Evolutionary conservation across 208 protist genomes (phyloP).

Genomic region (Naegleria lovaniensis): DNA sequence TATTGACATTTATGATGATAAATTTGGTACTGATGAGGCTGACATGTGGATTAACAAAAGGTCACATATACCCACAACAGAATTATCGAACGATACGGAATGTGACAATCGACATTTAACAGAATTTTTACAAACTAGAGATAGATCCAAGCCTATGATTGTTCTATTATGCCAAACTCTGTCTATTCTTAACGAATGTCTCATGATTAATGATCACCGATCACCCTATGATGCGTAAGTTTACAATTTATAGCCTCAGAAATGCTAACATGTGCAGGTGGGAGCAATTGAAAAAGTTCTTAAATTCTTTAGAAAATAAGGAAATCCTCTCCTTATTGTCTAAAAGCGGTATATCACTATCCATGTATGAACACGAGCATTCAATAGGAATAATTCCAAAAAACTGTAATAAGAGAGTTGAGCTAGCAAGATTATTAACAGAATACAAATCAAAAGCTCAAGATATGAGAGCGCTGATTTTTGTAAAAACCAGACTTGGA

Average conservation of each 20-base stretch:
- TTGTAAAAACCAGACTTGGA: constrained; percentile 9
- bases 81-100: background rate
- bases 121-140: background rate
- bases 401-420: background rate
- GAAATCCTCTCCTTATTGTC: background rate
- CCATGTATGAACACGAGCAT: background rate
- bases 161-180: background rate
- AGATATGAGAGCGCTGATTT: background rate
- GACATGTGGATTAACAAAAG: background rate
- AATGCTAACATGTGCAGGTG: background rate
- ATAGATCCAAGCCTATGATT: background rate
- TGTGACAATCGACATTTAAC: background rate
- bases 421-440: background rate
- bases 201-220: background rate
- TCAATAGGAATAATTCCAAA: background rate
- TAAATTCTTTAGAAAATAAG: background rate
- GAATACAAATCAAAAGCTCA: background rate
- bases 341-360: background rate
- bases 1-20: background rate
- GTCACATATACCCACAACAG: background rate
- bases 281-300: background rate
- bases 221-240: background rate
- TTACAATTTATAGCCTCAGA: background rate
- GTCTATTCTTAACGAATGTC: background rate
- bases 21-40: background rate